phyloP scores from a whole-genome alignment of 2,329 filamentous ascomycete genomes.

The Aspergillus fructus region DNA sequence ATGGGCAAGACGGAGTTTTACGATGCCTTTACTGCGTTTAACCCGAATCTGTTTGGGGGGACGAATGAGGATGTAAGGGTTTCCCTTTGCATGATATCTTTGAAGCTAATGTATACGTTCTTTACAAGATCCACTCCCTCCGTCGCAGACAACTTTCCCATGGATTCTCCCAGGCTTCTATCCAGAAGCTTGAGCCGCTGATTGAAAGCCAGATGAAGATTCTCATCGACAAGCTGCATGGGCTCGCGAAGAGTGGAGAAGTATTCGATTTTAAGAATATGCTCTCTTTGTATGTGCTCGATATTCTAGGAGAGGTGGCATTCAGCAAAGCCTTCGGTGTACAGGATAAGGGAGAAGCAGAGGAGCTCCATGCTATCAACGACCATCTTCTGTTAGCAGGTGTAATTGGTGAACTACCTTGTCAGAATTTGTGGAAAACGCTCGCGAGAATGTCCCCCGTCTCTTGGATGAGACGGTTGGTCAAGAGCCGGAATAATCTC shows the following conservation, averaged over 20 bases:
- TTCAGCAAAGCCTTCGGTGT: not conserved
- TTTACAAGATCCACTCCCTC: not conserved
- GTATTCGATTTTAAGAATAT: not conserved
- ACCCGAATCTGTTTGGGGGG: not conserved
- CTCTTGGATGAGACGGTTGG: not conserved
- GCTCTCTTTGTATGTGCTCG: not conserved
- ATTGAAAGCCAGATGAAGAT: not conserved
- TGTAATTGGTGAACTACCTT: not conserved
- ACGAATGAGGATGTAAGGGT: not conserved
- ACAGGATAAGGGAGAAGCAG: not conserved
- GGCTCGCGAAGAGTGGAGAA: not conserved
- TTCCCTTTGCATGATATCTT: not conserved
- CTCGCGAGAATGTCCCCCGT: not conserved
- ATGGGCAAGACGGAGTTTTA: not conserved
- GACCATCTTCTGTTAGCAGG: not conserved
- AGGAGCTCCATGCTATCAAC: not conserved
- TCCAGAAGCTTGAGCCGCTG: not conserved
- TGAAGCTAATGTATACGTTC: not conserved
- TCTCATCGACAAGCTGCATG: not conserved
- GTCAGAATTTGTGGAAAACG: not conserved
- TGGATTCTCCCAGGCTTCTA: not conserved
- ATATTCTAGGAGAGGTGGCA: not conserved
- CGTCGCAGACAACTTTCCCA: not conserved
- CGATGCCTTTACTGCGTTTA: not conserved
- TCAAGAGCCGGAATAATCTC: not conserved